Conservation (phyloP, 805 yeast genomes). For the Brettanomyces custersianus region DNA sequence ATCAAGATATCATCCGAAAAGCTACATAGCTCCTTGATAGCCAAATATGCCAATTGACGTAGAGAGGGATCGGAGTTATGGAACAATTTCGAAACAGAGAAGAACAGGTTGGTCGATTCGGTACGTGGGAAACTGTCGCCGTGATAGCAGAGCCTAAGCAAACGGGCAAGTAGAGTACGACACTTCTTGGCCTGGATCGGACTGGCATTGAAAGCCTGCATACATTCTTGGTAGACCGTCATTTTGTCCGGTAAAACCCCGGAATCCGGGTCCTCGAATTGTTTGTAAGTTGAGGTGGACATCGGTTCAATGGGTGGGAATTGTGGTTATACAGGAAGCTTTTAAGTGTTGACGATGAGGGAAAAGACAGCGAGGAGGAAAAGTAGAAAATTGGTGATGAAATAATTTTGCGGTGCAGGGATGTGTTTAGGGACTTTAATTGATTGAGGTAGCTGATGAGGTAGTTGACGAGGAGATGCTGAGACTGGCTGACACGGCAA, state of each 20-base stretch:
- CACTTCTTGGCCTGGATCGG: slow-evolving; percentile 86
- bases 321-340: too few relatives aligned
- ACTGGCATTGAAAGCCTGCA: slow-evolving; percentile 84
- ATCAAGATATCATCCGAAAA: slow-evolving; percentile 87
- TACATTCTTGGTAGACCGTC: slow-evolving; percentile 95
- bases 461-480: too few relatives aligned
- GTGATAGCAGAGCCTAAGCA: slow-evolving; percentile 70
- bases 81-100: slow-evolving; percentile 87
- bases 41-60: slow-evolving; percentile 89
- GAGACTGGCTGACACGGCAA: too few relatives aligned
- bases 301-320: slow-evolving; percentile 30
- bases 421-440: too few relatives aligned
- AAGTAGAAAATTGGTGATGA: background rate
- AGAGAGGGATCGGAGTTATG: slow-evolving; percentile 83
- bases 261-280: slow-evolving; percentile 67
- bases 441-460: too few relatives aligned
- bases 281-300: slow-evolving; percentile 81
- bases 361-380: background rate
- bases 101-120: slow-evolving; percentile 89
- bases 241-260: slow-evolving; percentile 80
- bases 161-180: slow-evolving; percentile 71
- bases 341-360: background rate
- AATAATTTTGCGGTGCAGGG: too few relatives aligned
- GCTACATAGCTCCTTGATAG: slow-evolving; percentile 82
- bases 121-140: slow-evolving; percentile 83